These are phyloP conservation scores for Filobasidium uniguttulatum DNA, from an alignment of 1,284 basidiomycete genomes.

Conservation along the genomic window DNA sequence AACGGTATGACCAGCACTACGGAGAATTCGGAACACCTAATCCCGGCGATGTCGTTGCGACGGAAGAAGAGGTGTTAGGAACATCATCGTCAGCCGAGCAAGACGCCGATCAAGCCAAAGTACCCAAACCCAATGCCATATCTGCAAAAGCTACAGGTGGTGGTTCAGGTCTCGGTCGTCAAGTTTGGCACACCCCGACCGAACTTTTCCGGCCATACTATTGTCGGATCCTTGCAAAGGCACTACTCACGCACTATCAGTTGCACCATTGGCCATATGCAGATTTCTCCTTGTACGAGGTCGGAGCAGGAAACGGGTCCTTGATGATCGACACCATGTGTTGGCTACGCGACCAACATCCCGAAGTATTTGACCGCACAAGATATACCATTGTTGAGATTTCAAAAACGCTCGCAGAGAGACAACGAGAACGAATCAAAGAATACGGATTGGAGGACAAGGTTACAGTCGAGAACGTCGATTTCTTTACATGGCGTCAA, in stretches of 20 bases:
- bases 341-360: slow-evolving; percentile 62
- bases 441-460: slow-evolving; percentile 43
- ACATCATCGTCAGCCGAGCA: too few species aligned
- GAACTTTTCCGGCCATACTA: slow-evolving; percentile 98
- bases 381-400: slow-evolving; percentile 84
- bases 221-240: slow-evolving; percentile 75
- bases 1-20: slow-evolving; percentile 47
- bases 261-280: slow-evolving; percentile 90
- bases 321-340: slow-evolving; percentile 77
- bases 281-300: slow-evolving; percentile 89
- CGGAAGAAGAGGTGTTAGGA: too few species aligned
- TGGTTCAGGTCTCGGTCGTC: slow-evolving; percentile 56
- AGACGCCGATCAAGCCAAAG: too few species aligned
- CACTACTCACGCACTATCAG: slow-evolving; percentile 79
- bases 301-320: slow-evolving; percentile 94
- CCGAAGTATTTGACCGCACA: slow-evolving; percentile 82
- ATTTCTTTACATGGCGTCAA: slow-evolving; percentile 74
- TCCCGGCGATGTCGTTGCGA: neutral
- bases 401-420: slow-evolving; percentile 56
- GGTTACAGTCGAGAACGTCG: slow-evolving; percentile 62
- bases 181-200: slow-evolving; percentile 98
- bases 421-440: slow-evolving; percentile 53
- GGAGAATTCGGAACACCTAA: slow-evolving; percentile 12
- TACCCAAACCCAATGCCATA: slow-evolving; percentile 17
- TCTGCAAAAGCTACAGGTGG: slow-evolving; percentile 38